phyloP scores from a whole-genome alignment of 2,329 filamentous ascomycete species.

The Cadophora luteo-olivacea region DNA sequence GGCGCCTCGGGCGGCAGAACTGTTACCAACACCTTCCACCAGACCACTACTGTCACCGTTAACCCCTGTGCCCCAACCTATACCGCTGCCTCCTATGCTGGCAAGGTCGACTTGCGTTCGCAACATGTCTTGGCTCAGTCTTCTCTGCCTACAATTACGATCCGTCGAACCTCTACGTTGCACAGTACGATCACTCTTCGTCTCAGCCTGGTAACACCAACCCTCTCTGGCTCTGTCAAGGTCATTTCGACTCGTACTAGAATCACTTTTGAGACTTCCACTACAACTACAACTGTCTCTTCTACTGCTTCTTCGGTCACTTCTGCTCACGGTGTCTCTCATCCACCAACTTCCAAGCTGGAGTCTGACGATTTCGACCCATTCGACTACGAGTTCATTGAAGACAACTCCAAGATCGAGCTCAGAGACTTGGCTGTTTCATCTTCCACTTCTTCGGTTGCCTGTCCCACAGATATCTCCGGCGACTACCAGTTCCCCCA shows the following conservation, averaged over 20 bases:
- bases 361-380: background rate
- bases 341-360: background rate
- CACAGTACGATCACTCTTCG: background rate
- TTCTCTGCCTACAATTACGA: background rate
- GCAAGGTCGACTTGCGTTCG: background rate
- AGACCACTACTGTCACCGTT: background rate
- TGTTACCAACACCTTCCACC: background rate
- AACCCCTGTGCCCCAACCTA: background rate
- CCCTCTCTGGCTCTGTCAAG: too few species aligned
- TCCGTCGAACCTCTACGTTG: background rate
- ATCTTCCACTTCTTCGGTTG: constrained; percentile 4
- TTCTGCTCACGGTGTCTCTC: background rate
- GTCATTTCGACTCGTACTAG: background rate
- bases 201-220: too few species aligned
- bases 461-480: constrained; percentile 38
- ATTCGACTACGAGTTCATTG: constrained; percentile 1
- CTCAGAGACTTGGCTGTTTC: background rate
- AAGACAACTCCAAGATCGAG: background rate
- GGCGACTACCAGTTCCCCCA: constrained; percentile 38
- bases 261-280: background rate
- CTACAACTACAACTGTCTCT: background rate
- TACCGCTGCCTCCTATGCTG: background rate
- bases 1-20: background rate
- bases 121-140: background rate
- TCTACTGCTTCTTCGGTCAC: background rate